These are phyloP conservation scores for Neurospora tetrasperma DNA, from an alignment of 495 filamentous ascomycete species.

Conservation along the genomic window DNA sequence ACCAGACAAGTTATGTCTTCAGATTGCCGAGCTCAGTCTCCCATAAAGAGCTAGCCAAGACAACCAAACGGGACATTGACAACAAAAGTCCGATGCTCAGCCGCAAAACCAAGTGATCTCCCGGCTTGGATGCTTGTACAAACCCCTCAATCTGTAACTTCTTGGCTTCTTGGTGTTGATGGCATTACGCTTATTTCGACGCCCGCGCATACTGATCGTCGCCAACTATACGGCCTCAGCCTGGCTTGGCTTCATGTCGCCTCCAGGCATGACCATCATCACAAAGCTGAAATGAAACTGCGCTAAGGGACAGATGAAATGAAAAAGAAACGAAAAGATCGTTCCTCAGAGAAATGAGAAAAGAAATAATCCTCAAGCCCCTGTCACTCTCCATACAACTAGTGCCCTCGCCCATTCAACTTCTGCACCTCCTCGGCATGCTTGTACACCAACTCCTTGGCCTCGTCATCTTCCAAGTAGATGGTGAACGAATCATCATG, in stretches of 20 bases:
- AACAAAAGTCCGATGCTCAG: neutral
- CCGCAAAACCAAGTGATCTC: neutral
- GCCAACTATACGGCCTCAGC: neutral
- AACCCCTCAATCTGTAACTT: constrained; percentile 5
- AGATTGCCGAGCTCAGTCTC: neutral
- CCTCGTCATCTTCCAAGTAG: constrained; percentile 31
- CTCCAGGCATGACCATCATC: neutral
- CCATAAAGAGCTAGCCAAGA: neutral
- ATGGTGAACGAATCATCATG: constrained; percentile 50
- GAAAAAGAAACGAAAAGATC: neutral
- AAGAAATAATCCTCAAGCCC: neutral
- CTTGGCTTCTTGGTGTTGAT: constrained; percentile 3
- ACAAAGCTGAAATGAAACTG: neutral
- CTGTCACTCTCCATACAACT: neutral
- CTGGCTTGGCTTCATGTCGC: neutral
- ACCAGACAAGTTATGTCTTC: neutral
- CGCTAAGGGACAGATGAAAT: neutral
- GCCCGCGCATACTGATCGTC: neutral
- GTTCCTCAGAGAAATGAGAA: neutral
- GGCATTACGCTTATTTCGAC: neutral
- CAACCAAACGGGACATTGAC: neutral
- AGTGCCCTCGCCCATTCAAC: constrained; percentile 12
- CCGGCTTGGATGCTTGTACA: neutral
- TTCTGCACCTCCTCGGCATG: constrained; percentile 20
- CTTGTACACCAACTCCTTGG: constrained; percentile 26